Percentiles rank a stretch among this genome's conserved stretches.
Conservation (phyloP, 2,329 filamentous ascomycete species). For the Colletotrichum eremochloae region DNA sequence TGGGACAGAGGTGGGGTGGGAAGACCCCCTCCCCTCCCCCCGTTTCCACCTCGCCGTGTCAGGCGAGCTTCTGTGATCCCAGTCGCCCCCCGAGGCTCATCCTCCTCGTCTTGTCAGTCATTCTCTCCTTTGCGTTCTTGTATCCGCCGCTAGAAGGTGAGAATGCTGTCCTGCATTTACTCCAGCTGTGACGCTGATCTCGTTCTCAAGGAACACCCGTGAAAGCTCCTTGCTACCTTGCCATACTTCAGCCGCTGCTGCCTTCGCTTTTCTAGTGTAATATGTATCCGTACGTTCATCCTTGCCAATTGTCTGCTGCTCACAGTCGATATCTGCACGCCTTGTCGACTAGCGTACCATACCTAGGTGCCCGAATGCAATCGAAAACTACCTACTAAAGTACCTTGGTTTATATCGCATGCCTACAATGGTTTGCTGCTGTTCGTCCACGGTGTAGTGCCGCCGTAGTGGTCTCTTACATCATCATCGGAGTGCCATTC, state of each 20-base stretch:
- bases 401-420: neutral
- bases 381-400: too few species aligned
- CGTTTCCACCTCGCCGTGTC: neutral
- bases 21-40: neutral
- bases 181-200: neutral
- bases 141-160: neutral
- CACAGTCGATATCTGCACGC: neutral
- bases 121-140: neutral
- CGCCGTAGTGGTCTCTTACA: neutral
- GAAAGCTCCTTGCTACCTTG: neutral
- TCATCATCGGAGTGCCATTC: too few species aligned
- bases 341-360: neutral
- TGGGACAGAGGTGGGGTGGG: neutral
- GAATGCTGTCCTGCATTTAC: neutral
- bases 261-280: neutral
- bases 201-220: neutral
- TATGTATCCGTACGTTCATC: too few species aligned
- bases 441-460: neutral
- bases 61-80: slow-evolving; percentile 4
- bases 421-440: neutral
- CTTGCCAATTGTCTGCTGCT: neutral
- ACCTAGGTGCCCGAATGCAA: too few species aligned
- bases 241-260: neutral
- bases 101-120: neutral
- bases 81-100: neutral